phyloP scores from a whole-genome alignment of 2,329 filamentous ascomycete species.

The Leptographium procerum region DNA sequence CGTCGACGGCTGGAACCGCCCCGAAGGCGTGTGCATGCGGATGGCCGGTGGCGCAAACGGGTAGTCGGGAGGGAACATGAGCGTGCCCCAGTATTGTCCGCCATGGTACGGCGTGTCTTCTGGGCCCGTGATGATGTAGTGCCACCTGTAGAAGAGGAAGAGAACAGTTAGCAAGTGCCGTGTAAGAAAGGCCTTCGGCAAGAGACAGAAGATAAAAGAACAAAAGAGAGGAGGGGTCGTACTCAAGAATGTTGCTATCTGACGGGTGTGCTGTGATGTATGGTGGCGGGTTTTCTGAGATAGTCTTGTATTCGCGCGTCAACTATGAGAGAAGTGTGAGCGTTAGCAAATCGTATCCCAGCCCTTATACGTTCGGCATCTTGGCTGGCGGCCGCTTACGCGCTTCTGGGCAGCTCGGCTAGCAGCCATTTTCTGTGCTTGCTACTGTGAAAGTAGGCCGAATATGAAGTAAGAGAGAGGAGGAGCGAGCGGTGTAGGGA shows the following conservation, averaged over 20 bases:
- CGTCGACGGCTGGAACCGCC: slow-evolving; percentile 86
- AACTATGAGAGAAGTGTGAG: slow-evolving; percentile 28
- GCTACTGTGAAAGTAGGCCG: too few species aligned
- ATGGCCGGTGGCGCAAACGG: slow-evolving; percentile 95
- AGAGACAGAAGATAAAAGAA: background rate
- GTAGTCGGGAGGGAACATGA: slow-evolving; percentile 92
- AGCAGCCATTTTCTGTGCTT: slow-evolving; percentile 24
- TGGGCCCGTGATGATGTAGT: slow-evolving; percentile 90
- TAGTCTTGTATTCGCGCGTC: slow-evolving; percentile 51
- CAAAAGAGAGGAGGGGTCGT: slow-evolving; percentile 17
- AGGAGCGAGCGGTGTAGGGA: background rate
- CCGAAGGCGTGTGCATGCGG: slow-evolving; percentile 95
- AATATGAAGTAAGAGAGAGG: too few species aligned
- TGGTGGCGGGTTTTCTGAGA: slow-evolving; percentile 66
- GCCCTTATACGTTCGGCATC: background rate
- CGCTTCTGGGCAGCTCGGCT: slow-evolving; percentile 63
- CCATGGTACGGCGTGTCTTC: slow-evolving; percentile 87
- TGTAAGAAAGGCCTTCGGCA: background rate
- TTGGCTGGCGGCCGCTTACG: slow-evolving; percentile 29
- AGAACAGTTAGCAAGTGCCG: background rate
- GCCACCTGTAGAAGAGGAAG: slow-evolving; percentile 50
- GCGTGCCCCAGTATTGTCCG: slow-evolving; percentile 96
- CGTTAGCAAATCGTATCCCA: background rate
- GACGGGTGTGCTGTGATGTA: slow-evolving; percentile 85
- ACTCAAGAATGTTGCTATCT: slow-evolving; percentile 86